Base-by-base conservation (phyloP, 192 early-diverging fungal species). In the Gaertneriomyces sp. region DNA sequence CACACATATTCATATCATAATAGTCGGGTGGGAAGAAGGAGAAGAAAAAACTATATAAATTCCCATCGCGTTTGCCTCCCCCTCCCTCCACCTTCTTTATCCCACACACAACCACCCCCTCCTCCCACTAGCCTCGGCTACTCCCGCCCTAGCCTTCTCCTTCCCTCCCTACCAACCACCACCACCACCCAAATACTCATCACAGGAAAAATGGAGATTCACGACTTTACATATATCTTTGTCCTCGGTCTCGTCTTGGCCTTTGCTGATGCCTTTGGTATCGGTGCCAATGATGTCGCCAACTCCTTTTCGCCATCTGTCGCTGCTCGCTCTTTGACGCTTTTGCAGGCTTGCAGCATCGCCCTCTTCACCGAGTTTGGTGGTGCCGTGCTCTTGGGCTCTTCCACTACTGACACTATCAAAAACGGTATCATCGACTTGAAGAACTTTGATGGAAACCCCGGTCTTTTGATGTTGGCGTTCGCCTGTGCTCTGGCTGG, bases 241-340 rank as follows among this genome's bases (percentile, higher is more conserved):
- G 83, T 69, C 42, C 51, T 91, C 25, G 84, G 82, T 45, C 75
- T 88, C 60, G 60, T 87, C 9, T 74, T 82, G 44, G 87, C 90
- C 14, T 87, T 90, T 49, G 40, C 74, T 17, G 89, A 92, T 63
- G 88, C 89, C 39, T 89, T 79, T 59, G 87, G 88, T 43, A 89
- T 93, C 64, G 74, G 76, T 63, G 89, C 91, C 42, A 93, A 93
- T 71, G 91, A 93, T 77, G 90, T 94, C 38, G 89, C 92, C 70
- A 94, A 94, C 73, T 85, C 89, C 5, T 94, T 94, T 64, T 88
- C 91, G 33, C 90, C 89, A 40, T 91, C 91, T 33, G 89, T 93
- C 58, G 87, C 89, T 33, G 91, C 92, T 4, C 85, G 87, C 12
- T 89, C 92, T 11, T 69, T 94, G 17, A 89, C 85, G 11, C 66